Conservation (phyloP, 495 filamentous ascomycete genomes). For the Copromyces sp. region DNA sequence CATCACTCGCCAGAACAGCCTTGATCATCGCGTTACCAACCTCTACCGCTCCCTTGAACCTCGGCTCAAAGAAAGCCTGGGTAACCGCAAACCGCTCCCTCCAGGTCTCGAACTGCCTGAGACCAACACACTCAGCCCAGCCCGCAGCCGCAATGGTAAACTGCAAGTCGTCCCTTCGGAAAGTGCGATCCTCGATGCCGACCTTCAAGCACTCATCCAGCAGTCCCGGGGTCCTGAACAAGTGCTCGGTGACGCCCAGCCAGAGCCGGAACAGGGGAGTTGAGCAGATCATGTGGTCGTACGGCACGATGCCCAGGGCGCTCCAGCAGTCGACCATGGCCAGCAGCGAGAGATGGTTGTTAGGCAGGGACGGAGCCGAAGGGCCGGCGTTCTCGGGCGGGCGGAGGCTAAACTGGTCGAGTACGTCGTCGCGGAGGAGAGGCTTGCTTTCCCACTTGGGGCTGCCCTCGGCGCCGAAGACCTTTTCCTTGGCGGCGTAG, state of each 20-base stretch:
- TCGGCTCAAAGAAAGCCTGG: slow-evolving; percentile 79
- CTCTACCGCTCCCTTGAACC: slow-evolving; percentile 73
- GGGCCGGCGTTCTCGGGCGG: slow-evolving; percentile 19
- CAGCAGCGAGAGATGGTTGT: slow-evolving; percentile 85
- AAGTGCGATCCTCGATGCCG: slow-evolving; percentile 78
- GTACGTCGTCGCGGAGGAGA: slow-evolving; percentile 67
- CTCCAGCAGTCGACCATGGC: slow-evolving; percentile 99
- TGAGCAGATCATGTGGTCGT: slow-evolving; percentile 99
- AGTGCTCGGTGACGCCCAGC: slow-evolving; percentile 93
- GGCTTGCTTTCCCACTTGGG: slow-evolving; percentile 49
- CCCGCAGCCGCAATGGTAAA: slow-evolving; percentile 94
- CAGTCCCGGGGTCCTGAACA: slow-evolving; percentile 76
- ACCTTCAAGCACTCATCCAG: slow-evolving; percentile 80
- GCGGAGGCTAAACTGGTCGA: slow-evolving; percentile 73
- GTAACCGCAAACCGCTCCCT: slow-evolving; percentile 79
- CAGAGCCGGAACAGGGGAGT: slow-evolving; percentile 97
- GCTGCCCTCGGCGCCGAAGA: slow-evolving; percentile 51
- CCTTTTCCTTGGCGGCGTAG: slow-evolving; percentile 63
- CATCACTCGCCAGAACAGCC: slow-evolving; percentile 71
- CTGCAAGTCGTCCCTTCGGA: slow-evolving; percentile 84
- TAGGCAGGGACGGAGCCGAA: slow-evolving; percentile 51
- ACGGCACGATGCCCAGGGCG: slow-evolving; percentile 82
- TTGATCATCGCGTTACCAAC: slow-evolving; percentile 96
- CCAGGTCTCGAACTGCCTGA: slow-evolving; percentile 87
- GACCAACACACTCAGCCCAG: slow-evolving; percentile 86